Base-by-base conservation (phyloP, 192 early-diverging fungal species). In the Thamnidium elegans region DNA sequence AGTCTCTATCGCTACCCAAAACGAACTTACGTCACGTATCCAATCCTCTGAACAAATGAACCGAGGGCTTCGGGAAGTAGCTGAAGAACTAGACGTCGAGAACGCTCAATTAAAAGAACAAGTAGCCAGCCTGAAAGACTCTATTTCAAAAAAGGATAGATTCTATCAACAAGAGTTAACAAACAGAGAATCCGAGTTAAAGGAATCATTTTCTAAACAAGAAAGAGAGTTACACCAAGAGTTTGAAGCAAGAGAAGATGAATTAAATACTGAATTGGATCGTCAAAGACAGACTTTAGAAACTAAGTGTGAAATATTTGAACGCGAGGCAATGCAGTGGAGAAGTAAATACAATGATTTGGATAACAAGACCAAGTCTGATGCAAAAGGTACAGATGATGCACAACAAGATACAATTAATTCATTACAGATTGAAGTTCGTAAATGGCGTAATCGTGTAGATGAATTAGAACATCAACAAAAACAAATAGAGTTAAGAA, bases 1-100 rank as follows among this genome's bases (percentile, higher is more conserved):
- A 45, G 74, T 69, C 4, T 79, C 77, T 1, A 55, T 76, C 1
- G 78, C 78, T 7, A 76, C 66, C 1, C 71, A 79, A 26, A 69
- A 67, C 48, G 74, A 82, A 20, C 63, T 82, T 19, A 70, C 79
- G 19, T 65, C 73, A 13, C 71, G 74, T 45, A 65, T 73, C 11
- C 66, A 70, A 17, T 73, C 45, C 1, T 58, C 62, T 17, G 69
- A 76, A 54, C 56, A 62, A 31, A 34, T 53, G 26, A 76, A 70
- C 9, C 63, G 69, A 7, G 60, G 58, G 5, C 17, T 76, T 11
- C 69, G 66, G n/a, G 26, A 19, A 32, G 55, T 56, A 13, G 50
- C 58, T 30, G 58, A 66, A 43, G 62, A 64, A 4, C 47, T 71
- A 21, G 54, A 70, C 45, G n/a, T 36, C 7, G 61, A 68, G 50